phyloP scores from a whole-genome alignment of 345 rosid species.

The Excoecaria cochinchinensis region DNA sequence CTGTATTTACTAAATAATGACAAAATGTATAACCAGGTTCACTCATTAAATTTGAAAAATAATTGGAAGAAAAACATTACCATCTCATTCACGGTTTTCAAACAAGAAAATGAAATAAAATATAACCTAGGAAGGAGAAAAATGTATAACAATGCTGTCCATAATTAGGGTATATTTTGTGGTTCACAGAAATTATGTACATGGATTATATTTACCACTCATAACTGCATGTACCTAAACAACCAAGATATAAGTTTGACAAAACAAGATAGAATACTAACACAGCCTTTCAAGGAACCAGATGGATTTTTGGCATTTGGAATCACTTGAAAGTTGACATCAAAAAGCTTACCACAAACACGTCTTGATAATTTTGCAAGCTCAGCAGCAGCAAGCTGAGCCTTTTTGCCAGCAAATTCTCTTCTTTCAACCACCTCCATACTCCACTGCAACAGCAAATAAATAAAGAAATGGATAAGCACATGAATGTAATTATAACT shows the following conservation, averaged over 20 bases:
- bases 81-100: neutral
- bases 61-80: neutral
- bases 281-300: neutral
- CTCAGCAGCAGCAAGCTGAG: constrained; percentile 94
- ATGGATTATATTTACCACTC: neutral
- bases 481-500: neutral
- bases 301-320: neutral
- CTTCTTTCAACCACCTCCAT: constrained; percentile 72
- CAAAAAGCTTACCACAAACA: constrained; percentile 58
- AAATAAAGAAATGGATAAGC: neutral
- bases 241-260: neutral
- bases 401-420: constrained; percentile 85
- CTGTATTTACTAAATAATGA: no score
- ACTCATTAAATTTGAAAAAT: no score
- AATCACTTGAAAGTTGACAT: neutral
- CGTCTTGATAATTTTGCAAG: constrained; percentile 75
- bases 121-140: neutral
- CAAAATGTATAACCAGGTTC: no score
- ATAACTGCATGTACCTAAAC: neutral
- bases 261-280: neutral
- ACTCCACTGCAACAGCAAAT: constrained; percentile 55
- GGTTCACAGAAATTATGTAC: neutral
- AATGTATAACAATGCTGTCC: neutral
- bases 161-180: neutral
- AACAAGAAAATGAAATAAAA: neutral